Evolutionary conservation across 306 rosid genomes (phyloP), one percentile per base, ranked within the genome.

Genomic region (Gleditsia sinensis): DNA sequence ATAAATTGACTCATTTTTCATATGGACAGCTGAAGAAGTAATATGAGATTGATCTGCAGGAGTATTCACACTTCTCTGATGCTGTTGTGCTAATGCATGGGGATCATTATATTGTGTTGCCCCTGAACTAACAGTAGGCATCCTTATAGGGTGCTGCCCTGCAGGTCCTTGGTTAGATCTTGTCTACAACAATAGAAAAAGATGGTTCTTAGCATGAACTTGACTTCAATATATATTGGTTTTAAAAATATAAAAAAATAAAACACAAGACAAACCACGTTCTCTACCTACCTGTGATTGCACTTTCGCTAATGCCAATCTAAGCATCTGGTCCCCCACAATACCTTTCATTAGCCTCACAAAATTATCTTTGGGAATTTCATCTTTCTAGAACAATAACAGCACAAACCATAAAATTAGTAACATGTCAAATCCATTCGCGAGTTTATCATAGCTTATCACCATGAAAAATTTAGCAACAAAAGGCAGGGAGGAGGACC

Each of bases 311-410:
- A 90, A 85, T 61, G 96, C 96, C 85, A 88, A 49, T 82, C 85
- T 87, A 65, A 94, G 97, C 92, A 91, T 84, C 84, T 91, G 98
- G 49, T 86, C 95, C 71, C 98, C 98, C 2, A 90, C 98, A 58
- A 94, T 84, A 70, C 85, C 63, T 86, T 86, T 86, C 86, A 94
- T 87, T 75, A 64, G 92, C 80, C 88, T 87, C 39, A 88, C 84
- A 89, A 94, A 94, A 69, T 72, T 83, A 43, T 94, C 97, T 83
- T 94, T 94, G 21, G 89, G 75, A 67, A 91, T 86, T 87, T 91
- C 98, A 60, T 90, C 91, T 69, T 72, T 91, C 98, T 89, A 74
- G 10, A 78, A 80, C 64, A 71, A 74, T 33, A 75, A 64, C 42
- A 74, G 55, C 74, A 50, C 32, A 78, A 45, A 53, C 25, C 70